phyloP scores from a whole-genome alignment of 2,329 filamentous ascomycete species.

The Boeremia exigua region DNA sequence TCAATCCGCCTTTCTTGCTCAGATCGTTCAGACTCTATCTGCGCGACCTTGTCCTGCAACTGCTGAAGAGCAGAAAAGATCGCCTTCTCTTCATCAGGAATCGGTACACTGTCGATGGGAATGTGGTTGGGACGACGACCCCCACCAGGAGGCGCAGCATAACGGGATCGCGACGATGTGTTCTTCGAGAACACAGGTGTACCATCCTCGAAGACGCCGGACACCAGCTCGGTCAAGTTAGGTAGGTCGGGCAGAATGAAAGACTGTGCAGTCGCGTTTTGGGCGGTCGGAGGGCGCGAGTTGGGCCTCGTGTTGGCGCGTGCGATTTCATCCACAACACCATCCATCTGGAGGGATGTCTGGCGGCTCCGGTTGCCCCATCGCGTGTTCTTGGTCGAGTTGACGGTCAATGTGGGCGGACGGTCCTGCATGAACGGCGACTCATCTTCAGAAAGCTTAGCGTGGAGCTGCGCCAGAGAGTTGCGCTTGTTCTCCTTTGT shows the following conservation, averaged over 20 bases:
- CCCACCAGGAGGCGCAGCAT: slow-evolving; percentile 53
- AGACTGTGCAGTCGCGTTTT: slow-evolving; percentile 62
- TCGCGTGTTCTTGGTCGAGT: slow-evolving; percentile 59
- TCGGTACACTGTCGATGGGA: slow-evolving; percentile 60
- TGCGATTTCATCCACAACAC: slow-evolving; percentile 28
- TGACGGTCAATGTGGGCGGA: slow-evolving; percentile 51
- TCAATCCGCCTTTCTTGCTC: slow-evolving; percentile 58
- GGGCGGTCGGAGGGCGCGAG: slow-evolving; percentile 50
- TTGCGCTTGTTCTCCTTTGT: slow-evolving; percentile 51
- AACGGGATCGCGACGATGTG: slow-evolving; percentile 60
- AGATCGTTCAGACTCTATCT: slow-evolving; percentile 62
- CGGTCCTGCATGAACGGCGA: slow-evolving; percentile 61
- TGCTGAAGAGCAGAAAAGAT: slow-evolving; percentile 66
- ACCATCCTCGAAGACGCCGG: slow-evolving; percentile 63
- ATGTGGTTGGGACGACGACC: slow-evolving; percentile 48
- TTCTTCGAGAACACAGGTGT: slow-evolving; percentile 63
- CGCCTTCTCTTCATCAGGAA: slow-evolving; percentile 68
- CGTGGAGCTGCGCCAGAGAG: slow-evolving; percentile 63
- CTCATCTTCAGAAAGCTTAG: slow-evolving; percentile 59
- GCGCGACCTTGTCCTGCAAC: slow-evolving; percentile 63
- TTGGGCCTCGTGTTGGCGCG: slow-evolving; percentile 30
- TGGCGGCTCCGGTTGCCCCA: slow-evolving; percentile 57
- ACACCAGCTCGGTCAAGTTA: slow-evolving; percentile 67
- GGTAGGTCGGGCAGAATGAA: slow-evolving; percentile 67
- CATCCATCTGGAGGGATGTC: slow-evolving; percentile 48